These are phyloP conservation scores for Paracamarosporium sp. DNA, from an alignment of 2,329 filamentous ascomycete genomes.

Conservation along the genomic window DNA sequence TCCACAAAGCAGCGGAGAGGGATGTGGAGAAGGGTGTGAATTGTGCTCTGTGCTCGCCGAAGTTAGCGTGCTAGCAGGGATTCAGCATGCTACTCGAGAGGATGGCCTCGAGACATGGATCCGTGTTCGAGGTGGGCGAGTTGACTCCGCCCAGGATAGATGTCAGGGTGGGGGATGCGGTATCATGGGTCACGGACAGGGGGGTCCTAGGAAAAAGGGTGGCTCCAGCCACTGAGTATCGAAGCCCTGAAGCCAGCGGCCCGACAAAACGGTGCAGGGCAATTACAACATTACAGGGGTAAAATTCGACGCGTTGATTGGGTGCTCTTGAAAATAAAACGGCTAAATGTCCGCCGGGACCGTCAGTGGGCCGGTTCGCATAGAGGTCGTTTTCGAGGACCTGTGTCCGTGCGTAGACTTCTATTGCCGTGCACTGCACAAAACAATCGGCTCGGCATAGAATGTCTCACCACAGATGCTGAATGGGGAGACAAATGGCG, in stretches of 20 bases:
- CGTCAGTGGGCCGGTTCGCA: slow-evolving; percentile 23
- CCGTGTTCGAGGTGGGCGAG: slow-evolving; percentile 21
- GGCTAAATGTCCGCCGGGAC: slow-evolving; percentile 39
- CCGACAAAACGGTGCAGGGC: slow-evolving; percentile 37
- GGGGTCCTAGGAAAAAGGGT: slow-evolving; percentile 25
- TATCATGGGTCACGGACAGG: slow-evolving; percentile 18
- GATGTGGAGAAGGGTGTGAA: slow-evolving; percentile 45
- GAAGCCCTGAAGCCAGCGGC: slow-evolving; percentile 24
- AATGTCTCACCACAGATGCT: neutral
- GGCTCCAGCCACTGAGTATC: slow-evolving; percentile 32
- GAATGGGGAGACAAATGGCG: neutral
- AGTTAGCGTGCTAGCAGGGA: slow-evolving; percentile 30
- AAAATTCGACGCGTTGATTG: slow-evolving; percentile 28
- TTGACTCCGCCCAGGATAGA: slow-evolving; percentile 17
- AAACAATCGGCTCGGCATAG: neutral
- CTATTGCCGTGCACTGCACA: neutral
- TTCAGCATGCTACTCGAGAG: slow-evolving; percentile 32
- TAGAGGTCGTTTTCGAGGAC: neutral
- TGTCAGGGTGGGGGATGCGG: slow-evolving; percentile 11
- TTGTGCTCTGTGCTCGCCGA: slow-evolving; percentile 40
- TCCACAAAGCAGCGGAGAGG: slow-evolving; percentile 37
- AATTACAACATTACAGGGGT: slow-evolving; percentile 42
- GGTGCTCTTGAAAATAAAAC: slow-evolving; percentile 32
- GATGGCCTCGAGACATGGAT: slow-evolving; percentile 23
- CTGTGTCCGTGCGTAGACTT: neutral